Percentiles rank a stretch among this genome's conserved stretches.
Evolutionary conservation across 2,329 filamentous ascomycete species (phyloP).

Genomic region (Aspergillus sergii): DNA sequence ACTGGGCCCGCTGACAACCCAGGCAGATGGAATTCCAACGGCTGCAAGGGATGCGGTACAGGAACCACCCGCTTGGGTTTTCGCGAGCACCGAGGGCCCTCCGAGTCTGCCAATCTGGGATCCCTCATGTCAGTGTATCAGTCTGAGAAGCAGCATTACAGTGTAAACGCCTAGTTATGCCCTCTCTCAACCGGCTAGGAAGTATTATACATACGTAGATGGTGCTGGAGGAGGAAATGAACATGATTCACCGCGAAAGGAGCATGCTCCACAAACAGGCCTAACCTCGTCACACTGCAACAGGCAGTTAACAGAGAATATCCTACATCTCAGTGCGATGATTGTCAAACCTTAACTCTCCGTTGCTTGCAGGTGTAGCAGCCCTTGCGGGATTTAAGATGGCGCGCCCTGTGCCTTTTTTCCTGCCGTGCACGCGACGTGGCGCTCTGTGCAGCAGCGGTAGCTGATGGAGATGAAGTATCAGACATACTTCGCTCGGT

Average conservation of each 20-base stretch:
- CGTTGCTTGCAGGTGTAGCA: conserved; percentile 28
- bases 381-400: conserved; percentile 29
- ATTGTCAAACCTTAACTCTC: conserved; percentile 24
- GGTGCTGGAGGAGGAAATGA: conserved; percentile 11
- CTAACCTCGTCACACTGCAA: conserved; percentile 28
- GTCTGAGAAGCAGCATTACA: no score
- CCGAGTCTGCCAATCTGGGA: background rate
- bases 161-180: no score
- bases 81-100: no score
- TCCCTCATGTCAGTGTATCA: no score
- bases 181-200: no score
- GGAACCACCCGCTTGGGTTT: no score
- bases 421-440: no score
- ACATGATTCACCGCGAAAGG: conserved; percentile 18
- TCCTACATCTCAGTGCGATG: background rate
- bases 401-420: conserved; percentile 1
- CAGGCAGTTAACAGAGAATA: background rate
- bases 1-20: background rate
- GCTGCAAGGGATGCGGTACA: conserved; percentile 4
- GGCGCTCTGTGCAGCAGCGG: no score
- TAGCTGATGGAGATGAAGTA: no score
- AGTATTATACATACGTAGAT: background rate
- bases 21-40: conserved; percentile 15
- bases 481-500: no score
- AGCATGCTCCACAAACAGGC: conserved; percentile 27